phyloP scores from a whole-genome alignment of 1,284 basidiomycete genomes.

The Phylloporus sp. region DNA sequence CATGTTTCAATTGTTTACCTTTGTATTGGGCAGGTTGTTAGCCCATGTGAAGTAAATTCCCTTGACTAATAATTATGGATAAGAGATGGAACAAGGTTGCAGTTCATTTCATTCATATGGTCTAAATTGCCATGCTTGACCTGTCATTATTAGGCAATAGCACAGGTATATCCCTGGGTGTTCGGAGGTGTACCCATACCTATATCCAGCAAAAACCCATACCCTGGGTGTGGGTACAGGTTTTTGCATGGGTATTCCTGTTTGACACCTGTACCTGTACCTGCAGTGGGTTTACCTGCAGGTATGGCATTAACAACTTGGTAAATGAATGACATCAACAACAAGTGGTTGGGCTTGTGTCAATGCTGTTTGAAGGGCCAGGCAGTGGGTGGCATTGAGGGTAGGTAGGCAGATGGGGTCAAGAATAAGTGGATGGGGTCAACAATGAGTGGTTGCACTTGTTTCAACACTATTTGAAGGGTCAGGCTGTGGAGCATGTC shows the following conservation, averaged over 20 bases:
- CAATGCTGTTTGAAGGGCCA: too few relatives aligned
- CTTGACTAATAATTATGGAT: slow-evolving; percentile 65
- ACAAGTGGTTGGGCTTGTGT: too few relatives aligned
- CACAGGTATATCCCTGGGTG: background rate
- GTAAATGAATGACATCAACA: too few relatives aligned
- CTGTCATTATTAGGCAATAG: slow-evolving; percentile 63
- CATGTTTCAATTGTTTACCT: slow-evolving; percentile 97
- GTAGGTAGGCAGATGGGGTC: too few relatives aligned
- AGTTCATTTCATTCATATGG: slow-evolving; percentile 97
- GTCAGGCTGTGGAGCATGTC: too few relatives aligned
- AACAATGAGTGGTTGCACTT: too few relatives aligned
- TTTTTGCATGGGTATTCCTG: background rate
- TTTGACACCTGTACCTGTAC: background rate
- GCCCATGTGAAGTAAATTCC: slow-evolving; percentile 93
- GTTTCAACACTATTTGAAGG: too few relatives aligned
- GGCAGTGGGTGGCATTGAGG: too few relatives aligned
- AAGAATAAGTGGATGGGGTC: too few relatives aligned
- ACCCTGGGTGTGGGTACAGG: background rate
- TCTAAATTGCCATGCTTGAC: slow-evolving; percentile 97
- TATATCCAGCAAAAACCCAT: background rate
- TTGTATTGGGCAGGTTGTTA: slow-evolving; percentile 87
- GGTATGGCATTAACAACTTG: too few relatives aligned
- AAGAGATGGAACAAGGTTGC: slow-evolving; percentile 86
- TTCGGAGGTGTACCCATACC: background rate
- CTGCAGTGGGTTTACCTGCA: background rate